Evolutionary conservation across 176 grass and related monocot genomes (phyloP), one percentile per base, ranked within the genome.

Genomic region (Rhynchospora breviuscula): DNA sequence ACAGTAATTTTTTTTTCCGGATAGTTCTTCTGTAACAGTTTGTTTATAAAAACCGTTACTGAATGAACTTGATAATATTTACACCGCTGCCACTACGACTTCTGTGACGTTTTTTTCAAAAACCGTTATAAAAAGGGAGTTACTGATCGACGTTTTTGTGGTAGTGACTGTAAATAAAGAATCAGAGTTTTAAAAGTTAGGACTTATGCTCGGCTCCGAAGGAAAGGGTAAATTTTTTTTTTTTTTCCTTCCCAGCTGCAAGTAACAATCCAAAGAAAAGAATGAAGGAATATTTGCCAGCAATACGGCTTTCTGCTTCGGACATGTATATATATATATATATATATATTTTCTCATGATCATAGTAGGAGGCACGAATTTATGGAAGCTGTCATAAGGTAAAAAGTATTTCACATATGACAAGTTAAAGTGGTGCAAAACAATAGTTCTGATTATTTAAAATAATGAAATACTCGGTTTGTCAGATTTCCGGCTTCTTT

Each of bases 301-400:
- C 25, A 25, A 51, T 75, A 47, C 8, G 70, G 47, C 47, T 11
- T 71, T 40, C 43, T 71, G 9, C 19, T 52, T 51, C 26, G 71
- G 19, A 75, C 25, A 8, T 11, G 0, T 7, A 14, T 23, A 15
- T 66, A 23, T 62, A 40, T 40, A 40, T 40, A 40, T 62, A 8
- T 61, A 31, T 29, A 65, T 74, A 29, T 74, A 10, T 12, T 47
- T 75, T 52, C 10, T 75, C 5, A 75, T 75, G 52, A 21, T 75
- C 47, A 53, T 25, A 75, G 21, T 75, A 47, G 71, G 47, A 53
- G 13, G 71, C 71, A 75, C 71, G 71, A 75, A 52, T 75, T 75
- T 53, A 51, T 6, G 47, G 21, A 75, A 26, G 3, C 2, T 9
- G 3, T 15, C 2, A 1, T 6, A 53, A 45, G 8, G 18, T 69